phyloP scores from a whole-genome alignment of 1,284 basidiomycete species.

The Rhodotorula sp. region DNA sequence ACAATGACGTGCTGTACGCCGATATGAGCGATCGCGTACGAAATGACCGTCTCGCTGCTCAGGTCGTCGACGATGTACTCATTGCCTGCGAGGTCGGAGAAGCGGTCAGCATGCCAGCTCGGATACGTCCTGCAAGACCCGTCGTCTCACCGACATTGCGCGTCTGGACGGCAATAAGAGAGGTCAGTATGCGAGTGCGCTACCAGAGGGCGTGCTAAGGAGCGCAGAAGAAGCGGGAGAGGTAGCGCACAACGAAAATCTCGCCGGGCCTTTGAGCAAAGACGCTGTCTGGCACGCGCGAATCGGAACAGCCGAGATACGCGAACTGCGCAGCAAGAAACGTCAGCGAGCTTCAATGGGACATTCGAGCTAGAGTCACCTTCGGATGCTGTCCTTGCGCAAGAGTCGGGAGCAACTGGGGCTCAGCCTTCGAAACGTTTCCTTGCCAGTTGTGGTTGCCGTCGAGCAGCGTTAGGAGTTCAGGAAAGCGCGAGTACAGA shows the following conservation, averaged over 20 bases:
- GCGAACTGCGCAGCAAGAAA: neutral
- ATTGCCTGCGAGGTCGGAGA: constrained; percentile 2
- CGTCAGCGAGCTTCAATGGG: neutral
- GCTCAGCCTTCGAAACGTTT: constrained; percentile 6
- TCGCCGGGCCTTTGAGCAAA: constrained; percentile 10
- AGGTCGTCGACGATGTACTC: constrained; percentile 69
- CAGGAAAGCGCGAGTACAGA: constrained; percentile 4
- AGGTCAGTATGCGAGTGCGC: no score
- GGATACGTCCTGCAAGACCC: neutral
- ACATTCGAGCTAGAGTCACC: neutral
- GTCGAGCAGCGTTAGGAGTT: constrained; percentile 10
- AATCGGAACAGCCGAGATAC: constrained; percentile 21
- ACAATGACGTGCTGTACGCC: constrained; percentile 37
- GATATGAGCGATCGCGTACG: constrained; percentile 33
- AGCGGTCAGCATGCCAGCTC: neutral
- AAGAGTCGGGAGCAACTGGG: neutral
- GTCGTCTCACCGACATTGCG: constrained; percentile 15
- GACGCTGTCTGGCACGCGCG: constrained; percentile 19
- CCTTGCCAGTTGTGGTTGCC: constrained; percentile 10
- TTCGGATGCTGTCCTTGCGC: constrained; percentile 11
- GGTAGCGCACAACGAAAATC: constrained; percentile 16
- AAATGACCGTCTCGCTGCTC: constrained; percentile 56
- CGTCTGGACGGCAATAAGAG: neutral
- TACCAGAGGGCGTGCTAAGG: no score
- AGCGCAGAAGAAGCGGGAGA: neutral